Evolutionary conservation across 371 early-diverging fungal species (phyloP).

Genomic region (Mucor irregularis): DNA sequence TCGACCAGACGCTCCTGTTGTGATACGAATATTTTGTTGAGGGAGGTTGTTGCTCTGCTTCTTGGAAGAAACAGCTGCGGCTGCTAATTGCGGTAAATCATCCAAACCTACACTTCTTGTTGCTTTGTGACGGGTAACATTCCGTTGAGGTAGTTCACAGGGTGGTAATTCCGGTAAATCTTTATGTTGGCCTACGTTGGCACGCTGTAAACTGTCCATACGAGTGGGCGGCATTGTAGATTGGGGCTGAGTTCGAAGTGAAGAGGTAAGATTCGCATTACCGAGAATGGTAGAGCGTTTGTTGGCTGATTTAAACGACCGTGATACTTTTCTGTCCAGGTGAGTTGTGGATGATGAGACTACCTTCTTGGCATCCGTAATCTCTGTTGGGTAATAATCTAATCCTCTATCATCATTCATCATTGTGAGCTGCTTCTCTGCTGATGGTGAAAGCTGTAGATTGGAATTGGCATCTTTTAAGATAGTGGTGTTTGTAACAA

Average conservation of each 20-base stretch:
- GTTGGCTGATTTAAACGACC: conserved; percentile 59
- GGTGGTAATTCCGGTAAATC: conserved; percentile 28
- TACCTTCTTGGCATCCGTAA: conserved; percentile 44
- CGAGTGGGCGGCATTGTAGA: conserved; percentile 17
- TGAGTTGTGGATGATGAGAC: conserved; percentile 52
- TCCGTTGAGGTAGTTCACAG: not conserved
- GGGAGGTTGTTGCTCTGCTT: not conserved
- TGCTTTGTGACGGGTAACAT: conserved; percentile 15
- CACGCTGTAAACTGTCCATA: conserved; percentile 31
- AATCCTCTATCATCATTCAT: conserved; percentile 24
- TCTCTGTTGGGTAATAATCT: conserved; percentile 45
- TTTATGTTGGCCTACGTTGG: conserved; percentile 24
- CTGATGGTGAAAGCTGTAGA: conserved; percentile 13
- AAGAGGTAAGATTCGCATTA: conserved; percentile 26
- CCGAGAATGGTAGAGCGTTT: conserved; percentile 51
- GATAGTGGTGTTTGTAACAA: not conserved
- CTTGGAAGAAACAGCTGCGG: conserved; percentile 20
- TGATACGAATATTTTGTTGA: conserved; percentile 12
- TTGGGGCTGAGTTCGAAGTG: conserved; percentile 7
- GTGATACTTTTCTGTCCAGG: conserved; percentile 61
- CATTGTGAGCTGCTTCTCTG: conserved; percentile 21
- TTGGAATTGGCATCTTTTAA: conserved; percentile 16
- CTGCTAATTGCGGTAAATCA: conserved; percentile 34
- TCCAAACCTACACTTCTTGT: conserved; percentile 31
- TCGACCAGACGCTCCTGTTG: conserved; percentile 10